phyloP scores from a whole-genome alignment of 805 yeast species.

The Kazachstania kunashirensis region DNA sequence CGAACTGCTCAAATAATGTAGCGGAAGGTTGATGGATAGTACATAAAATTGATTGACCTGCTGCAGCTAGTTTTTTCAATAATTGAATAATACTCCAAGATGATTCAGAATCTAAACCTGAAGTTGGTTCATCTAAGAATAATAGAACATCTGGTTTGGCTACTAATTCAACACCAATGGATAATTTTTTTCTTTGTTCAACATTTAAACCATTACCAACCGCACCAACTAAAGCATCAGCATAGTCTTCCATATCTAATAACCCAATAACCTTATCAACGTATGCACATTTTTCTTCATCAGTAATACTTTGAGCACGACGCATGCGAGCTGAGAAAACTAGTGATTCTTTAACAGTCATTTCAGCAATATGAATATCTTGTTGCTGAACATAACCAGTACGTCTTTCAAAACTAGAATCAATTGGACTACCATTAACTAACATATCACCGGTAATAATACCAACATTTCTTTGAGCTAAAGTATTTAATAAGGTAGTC shows the following conservation, averaged over 20 bases:
- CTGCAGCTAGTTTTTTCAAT: conserved; percentile 35
- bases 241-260: conserved; percentile 42
- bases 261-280: conserved; percentile 53
- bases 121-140: conserved; percentile 45
- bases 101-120: conserved; percentile 44
- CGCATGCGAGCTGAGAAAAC: conserved; percentile 54
- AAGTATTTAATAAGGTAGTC: conserved; percentile 56
- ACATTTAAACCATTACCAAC: conserved; percentile 36
- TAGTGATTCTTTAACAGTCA: conserved; percentile 65
- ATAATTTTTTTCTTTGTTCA: conserved; percentile 35
- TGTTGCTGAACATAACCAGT: conserved; percentile 70
- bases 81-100: conserved; percentile 43
- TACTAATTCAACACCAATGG: conserved; percentile 40
- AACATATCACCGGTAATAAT: conserved; percentile 51
- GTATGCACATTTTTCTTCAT: conserved; percentile 46
- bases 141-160: conserved; percentile 38
- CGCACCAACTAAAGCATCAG: conserved; percentile 44
- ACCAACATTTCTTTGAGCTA: conserved; percentile 59
- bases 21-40: conserved; percentile 60
- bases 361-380: conserved; percentile 51
- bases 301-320: conserved; percentile 42
- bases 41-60: conserved; percentile 45
- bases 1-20: conserved; percentile 49
- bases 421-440: conserved; percentile 47
- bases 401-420: conserved; percentile 42